These are phyloP conservation scores for Euptelea pleiosperma DNA, from an alignment of 164 flowering plant species.

Conservation along the genomic window DNA sequence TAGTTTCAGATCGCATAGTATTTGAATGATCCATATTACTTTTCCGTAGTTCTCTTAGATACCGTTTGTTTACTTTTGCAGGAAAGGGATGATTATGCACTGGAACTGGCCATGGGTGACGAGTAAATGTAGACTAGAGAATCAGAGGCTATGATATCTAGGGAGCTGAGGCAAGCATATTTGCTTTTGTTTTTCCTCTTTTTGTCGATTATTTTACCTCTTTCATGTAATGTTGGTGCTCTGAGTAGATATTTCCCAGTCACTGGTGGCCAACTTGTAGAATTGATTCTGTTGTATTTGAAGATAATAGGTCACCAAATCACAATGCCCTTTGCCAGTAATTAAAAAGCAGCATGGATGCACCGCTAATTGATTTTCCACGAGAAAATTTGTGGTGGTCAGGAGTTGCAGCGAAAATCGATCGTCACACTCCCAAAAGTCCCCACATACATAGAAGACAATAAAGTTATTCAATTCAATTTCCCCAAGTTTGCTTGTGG, in stretches of 20 bases:
- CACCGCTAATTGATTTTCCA: too few relatives aligned
- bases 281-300: background rate
- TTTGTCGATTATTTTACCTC: background rate
- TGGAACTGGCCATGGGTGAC: constrained; percentile 84
- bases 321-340: too few relatives aligned
- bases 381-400: too few relatives aligned
- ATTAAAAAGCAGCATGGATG: too few relatives aligned
- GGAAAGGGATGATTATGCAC: constrained; percentile 91
- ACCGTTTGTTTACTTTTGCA: constrained; percentile 22
- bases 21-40: background rate
- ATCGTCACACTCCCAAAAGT: too few relatives aligned
- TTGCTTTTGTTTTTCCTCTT: background rate
- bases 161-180: constrained; percentile 5
- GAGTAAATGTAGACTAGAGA: constrained; percentile 29
- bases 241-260: background rate
- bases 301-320: background rate
- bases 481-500: too few relatives aligned
- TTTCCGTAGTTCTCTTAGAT: background rate
- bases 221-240: background rate
- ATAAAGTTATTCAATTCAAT: too few relatives aligned
- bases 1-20: background rate
- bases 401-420: too few relatives aligned
- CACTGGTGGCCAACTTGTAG: background rate
- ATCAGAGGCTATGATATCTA: constrained; percentile 7
- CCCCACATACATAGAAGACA: too few relatives aligned